Evolutionary conservation across 1,139 yeast genomes (phyloP), one percentile per base, ranked within the genome.

Genomic region (Yamadazyma spencermartinsiae): DNA sequence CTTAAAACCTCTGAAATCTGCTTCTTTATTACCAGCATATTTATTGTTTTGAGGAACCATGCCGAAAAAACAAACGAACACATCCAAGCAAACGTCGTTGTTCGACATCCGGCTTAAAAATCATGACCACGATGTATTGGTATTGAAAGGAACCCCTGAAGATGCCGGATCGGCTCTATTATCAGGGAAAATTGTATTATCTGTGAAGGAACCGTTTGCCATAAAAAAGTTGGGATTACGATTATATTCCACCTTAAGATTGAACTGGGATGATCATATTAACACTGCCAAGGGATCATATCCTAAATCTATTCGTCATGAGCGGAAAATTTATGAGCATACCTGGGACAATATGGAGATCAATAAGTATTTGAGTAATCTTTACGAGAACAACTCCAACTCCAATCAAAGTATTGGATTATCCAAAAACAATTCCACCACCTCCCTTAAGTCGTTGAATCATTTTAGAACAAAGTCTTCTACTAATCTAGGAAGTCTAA

Each of bases 121-220:
- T 33, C 65, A 76, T 11, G 94, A 86, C 34, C 84, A 82, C 47
- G 95, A 89, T 55, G 94, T 89, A 6, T 64, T 92, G 14, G 79
- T 92, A 4, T 61, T 92, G 27, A 83, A 90, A 51, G 98, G 98
- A 1, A 54, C 79, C 2, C 79, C 85, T 2, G 74, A 76, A 33
- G 92, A 83, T 40, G 96, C 98, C 0, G 75, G 88, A 0, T 83
- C 96, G 1, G 86, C 80, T 1, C 63, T 85, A 11, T 60, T 92
- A 26, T 67, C 83, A 1, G 98, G 98, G 4, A 79, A 79, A 17
- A 80, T 92, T 17, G 92, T 86, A 1, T 63, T 92, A 23, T 77
- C 94, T 0, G 80, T 87, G 1, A 69, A 75, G 21, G 98, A 92
- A 49, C 88, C 96, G 1, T 65, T 88, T 43, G 66, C 80, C 7